Evolutionary conservation across 306 rosid species (phyloP), one percentile per base, ranked within the genome.

Genomic region (Delonix regia): DNA sequence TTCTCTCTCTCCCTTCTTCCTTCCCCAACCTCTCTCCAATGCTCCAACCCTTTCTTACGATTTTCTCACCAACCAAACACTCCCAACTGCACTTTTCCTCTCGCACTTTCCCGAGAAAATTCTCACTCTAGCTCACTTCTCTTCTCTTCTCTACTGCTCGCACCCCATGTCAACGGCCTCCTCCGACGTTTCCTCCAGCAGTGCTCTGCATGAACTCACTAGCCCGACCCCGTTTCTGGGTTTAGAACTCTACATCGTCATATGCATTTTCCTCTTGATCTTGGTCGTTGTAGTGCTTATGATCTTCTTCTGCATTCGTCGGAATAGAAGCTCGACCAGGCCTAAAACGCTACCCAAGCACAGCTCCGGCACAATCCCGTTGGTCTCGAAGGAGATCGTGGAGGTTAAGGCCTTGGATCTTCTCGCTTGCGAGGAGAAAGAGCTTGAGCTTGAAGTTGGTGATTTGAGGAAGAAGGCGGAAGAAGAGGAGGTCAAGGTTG

Each of bases 291-390:
- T 87, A 1, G n/a, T 71, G 49, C 78, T 89, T 62, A 48, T 89
- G 36, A 70, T 93, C 69, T 85, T 77, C 78, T 76, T 93, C 74
- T 91, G 93, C 80, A 51, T 87, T 34, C 88, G 97, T 7, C 56
- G 72, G 1, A 81, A 28, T 55, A 85, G 89, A 5, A 77, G 9
- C 45, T 79, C 86, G 1, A 74, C 82, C 15, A 84, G 80, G 63
- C 87, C 86, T 18, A 82, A 59, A 78, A 38, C 80, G 73, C 76
- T 82, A 14, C 86, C 83, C 25, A 90, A 90, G 78, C 97, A 89
- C 75, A 89, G 97, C 83, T 91, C 97, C 68, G 99, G 98, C 16
- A 83, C 80, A 13, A 90, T 89, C 59, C 98, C 99, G 1, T 80
- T 91, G 38, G 92, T 91, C 14, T 88, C 92, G 18, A 93, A 93